phyloP scores from a whole-genome alignment of 768 basidiomycete genomes.

The Xanthoconium purpureum region DNA sequence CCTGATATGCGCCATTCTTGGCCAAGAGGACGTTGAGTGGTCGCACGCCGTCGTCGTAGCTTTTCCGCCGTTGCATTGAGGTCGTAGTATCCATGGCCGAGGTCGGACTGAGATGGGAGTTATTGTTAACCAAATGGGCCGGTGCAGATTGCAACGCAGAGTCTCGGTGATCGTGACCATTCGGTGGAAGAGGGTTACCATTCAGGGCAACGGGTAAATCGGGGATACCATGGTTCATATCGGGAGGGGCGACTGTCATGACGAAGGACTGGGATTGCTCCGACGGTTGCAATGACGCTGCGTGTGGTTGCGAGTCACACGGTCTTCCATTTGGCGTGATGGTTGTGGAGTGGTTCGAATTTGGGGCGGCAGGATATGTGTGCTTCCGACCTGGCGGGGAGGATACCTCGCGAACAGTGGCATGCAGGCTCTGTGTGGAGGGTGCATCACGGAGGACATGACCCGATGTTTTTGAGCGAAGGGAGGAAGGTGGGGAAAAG shows the following conservation, averaged over 20 bases:
- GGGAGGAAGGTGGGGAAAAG: conserved; percentile 8
- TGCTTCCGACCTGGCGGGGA: conserved; percentile 4
- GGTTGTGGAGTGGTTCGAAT: background rate
- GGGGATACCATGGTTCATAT: conserved; percentile 2
- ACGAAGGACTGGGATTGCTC: conserved; percentile 37
- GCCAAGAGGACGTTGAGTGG: conserved; percentile 37
- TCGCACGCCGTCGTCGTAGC: conserved; percentile 43
- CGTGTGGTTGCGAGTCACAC: conserved; percentile 6
- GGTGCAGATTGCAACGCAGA: conserved; percentile 19
- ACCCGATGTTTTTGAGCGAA: conserved; percentile 23
- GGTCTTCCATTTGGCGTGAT: conserved; percentile 20
- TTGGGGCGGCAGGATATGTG: conserved; percentile 3
- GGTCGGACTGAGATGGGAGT: conserved; percentile 24
- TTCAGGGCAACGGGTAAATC: conserved; percentile 8
- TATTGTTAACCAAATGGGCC: background rate
- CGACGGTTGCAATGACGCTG: conserved; percentile 19
- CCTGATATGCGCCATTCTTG: conserved; percentile 11
- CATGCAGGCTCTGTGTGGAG: conserved; percentile 21
- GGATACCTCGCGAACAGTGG: conserved; percentile 7
- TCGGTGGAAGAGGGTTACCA: background rate
- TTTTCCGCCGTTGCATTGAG: conserved; percentile 34
- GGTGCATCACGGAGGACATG: conserved; percentile 25
- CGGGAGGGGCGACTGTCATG: conserved; percentile 44
- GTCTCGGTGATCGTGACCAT: background rate
- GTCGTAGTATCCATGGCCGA: conserved; percentile 10